A percentile compares a stretch with the other conserved stretches of the same genome.
phyloP scores from a whole-genome alignment of 768 basidiomycete species.

The Cystobasidium onofrii region DNA sequence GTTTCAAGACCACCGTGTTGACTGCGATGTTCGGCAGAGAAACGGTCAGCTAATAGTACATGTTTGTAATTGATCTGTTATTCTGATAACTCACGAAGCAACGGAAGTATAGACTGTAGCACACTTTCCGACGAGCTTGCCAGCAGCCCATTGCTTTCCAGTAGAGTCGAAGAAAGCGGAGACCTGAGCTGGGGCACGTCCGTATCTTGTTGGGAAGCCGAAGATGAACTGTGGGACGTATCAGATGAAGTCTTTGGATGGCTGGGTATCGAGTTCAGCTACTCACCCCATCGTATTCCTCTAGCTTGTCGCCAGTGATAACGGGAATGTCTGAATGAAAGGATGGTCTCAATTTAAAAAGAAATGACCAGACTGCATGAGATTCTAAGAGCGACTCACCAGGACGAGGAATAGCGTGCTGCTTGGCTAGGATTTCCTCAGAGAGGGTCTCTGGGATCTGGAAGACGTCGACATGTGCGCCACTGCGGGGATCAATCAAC shows the following conservation, averaged over 20 bases:
- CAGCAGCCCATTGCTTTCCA: conserved; percentile 56
- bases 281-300: conserved; percentile 54
- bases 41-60: no score
- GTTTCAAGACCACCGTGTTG: conserved; percentile 63
- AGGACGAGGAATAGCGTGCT: conserved; percentile 56
- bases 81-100: conserved; percentile 47
- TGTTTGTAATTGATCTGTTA: no score
- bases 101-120: conserved; percentile 67
- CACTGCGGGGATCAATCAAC: conserved; percentile 30
- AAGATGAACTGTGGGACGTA: conserved; percentile 53
- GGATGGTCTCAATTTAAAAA: no score
- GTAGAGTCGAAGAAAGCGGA: conserved; percentile 63
- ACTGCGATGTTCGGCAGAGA: neutral
- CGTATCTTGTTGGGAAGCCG: conserved; percentile 55
- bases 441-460: conserved; percentile 66
- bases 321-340: conserved; percentile 54
- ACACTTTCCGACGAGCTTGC: conserved; percentile 63
- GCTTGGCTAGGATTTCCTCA: conserved; percentile 52
- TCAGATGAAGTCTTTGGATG: neutral
- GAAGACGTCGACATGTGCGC: conserved; percentile 45
- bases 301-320: conserved; percentile 54
- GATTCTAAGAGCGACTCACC: no score
- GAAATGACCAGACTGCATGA: no score
- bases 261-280: neutral
- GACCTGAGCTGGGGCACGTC: conserved; percentile 66